Evolutionary conservation across 202 grass and related monocot genomes (phyloP), one percentile per base, ranked within the genome.

Genomic region (Carex arenaria): DNA sequence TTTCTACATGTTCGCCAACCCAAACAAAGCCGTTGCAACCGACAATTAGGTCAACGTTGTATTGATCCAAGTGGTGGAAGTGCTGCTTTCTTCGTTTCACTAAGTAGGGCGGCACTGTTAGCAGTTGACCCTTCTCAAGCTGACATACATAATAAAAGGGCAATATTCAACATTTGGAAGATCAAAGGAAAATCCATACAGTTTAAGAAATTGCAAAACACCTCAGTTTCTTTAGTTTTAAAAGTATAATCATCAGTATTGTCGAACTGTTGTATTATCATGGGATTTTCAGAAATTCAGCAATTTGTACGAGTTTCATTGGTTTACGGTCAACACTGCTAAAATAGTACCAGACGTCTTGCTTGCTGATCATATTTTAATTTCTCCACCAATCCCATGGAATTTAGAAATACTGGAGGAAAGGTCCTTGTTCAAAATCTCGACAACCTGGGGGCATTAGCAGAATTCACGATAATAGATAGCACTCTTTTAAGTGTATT

Each of bases 1-100:
- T 79, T 47, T 92, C 85, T 2, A 89, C 86, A 81, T 99, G 96
- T 85, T 99, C 85, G 13, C 96, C 93, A 0, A 95, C 88, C 96
- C 96, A 99, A 40, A 99, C 81, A 85, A 92, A 99, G 18, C 96
- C 96, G 0, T 95, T 99, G 84, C 93, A 93, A 43, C 96, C 96
- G 51, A 99, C 86, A 87, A 99, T 99, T 67, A 99, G 74, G 82
- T 94, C 91, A 0, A 92, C 85, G 1, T 86, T 57, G 64, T 93
- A 99, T 78, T 93, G 85, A 23, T 93, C 88, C 0, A 99, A 84
- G 61, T 95, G 88, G 64, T 95, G 96, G 71, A 95, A 93, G 69
- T 99, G 96, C 26, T 95, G 93, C 80, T 99, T 99, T 85, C 90
- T 85, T 30, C 91, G 86, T 81, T 95, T 95, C 61, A 95, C 89